Evolutionary conservation across 345 rosid genomes (phyloP).

Genomic region (Reutealis trisperma): DNA sequence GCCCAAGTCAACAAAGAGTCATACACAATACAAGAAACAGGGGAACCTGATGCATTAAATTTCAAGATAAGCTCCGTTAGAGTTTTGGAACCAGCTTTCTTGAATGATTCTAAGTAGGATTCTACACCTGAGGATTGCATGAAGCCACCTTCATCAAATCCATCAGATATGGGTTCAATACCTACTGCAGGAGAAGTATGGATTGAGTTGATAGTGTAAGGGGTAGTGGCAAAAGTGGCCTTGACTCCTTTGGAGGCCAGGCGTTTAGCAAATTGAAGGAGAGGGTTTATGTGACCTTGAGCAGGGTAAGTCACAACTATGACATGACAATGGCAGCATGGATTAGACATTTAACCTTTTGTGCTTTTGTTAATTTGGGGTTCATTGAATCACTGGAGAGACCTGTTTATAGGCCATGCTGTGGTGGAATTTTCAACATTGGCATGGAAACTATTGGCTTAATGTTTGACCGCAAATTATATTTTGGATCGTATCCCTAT

Average conservation of each 20-base stretch:
- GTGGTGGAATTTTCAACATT: background rate
- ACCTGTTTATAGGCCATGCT: background rate
- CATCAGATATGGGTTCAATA: slow-evolving; percentile 45
- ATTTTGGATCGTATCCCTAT: no score
- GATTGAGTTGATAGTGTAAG: slow-evolving; percentile 32
- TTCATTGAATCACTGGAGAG: background rate
- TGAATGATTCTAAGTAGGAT: slow-evolving; percentile 43
- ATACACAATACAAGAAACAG: slow-evolving; percentile 43
- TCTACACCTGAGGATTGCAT: slow-evolving; percentile 32
- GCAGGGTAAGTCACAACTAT: slow-evolving; percentile 39
- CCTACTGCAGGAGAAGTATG: slow-evolving; percentile 12
- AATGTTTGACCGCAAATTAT: no score
- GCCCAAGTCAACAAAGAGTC: slow-evolving; percentile 54
- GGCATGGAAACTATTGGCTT: no score
- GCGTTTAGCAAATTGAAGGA: slow-evolving; percentile 46
- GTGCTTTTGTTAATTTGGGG: background rate
- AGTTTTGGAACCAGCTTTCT: slow-evolving; percentile 42
- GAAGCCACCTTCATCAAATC: slow-evolving; percentile 43
- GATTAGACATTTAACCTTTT: slow-evolving; percentile 21
- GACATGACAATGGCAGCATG: slow-evolving; percentile 31
- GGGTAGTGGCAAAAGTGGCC: slow-evolving; percentile 41
- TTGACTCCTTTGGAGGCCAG: slow-evolving; percentile 39
- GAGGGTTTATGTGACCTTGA: slow-evolving; percentile 52
- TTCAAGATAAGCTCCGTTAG: slow-evolving; percentile 40
- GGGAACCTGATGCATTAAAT: slow-evolving; percentile 29